A percentile compares a stretch with the other conserved stretches of the same genome.
Conservation (phyloP, 139 green algal genomes). For the Chlorella sorokiniana region DNA sequence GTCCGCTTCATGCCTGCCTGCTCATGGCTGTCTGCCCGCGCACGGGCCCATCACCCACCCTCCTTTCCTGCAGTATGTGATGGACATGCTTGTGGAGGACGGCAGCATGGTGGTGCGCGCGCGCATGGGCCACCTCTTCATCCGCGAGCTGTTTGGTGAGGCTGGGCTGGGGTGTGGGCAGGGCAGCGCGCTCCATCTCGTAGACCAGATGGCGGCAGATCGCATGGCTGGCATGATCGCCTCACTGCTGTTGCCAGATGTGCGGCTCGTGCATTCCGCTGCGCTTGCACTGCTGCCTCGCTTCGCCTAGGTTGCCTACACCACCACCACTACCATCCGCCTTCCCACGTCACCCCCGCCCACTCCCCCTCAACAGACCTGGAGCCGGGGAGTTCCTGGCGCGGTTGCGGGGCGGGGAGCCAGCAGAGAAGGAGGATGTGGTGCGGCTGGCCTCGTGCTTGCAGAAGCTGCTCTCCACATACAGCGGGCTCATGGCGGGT, state of each 20-base stretch:
- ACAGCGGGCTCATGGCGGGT: constrained; percentile 31
- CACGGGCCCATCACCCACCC: not conserved
- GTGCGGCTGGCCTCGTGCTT: not conserved
- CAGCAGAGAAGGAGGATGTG: not conserved
- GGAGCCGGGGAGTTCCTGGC: constrained; percentile 11
- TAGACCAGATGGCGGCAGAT: too few species aligned
- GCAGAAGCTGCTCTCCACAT: constrained; percentile 12
- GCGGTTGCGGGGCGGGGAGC: not conserved
- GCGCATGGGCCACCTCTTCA: constrained; percentile 22
- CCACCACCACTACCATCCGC: too few species aligned
- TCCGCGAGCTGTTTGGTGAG: constrained; percentile 38
- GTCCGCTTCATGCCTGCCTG: not conserved
- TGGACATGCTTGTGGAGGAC: constrained; percentile 31
- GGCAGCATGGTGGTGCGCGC: constrained; percentile 27
- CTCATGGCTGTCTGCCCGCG: not conserved
- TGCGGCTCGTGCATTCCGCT: too few species aligned
- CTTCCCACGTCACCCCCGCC: too few species aligned
- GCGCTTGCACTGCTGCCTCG: too few species aligned
- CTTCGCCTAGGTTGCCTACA: too few species aligned
- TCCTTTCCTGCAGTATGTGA: constrained; percentile 15
- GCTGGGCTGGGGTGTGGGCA: too few species aligned
- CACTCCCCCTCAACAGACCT: not conserved
- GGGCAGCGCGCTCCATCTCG: too few species aligned
- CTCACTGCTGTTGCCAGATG: too few species aligned
- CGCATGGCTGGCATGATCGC: too few species aligned